Evolutionary conservation across 1,284 basidiomycete species (phyloP).

Genomic region (Boletus calvinii): DNA sequence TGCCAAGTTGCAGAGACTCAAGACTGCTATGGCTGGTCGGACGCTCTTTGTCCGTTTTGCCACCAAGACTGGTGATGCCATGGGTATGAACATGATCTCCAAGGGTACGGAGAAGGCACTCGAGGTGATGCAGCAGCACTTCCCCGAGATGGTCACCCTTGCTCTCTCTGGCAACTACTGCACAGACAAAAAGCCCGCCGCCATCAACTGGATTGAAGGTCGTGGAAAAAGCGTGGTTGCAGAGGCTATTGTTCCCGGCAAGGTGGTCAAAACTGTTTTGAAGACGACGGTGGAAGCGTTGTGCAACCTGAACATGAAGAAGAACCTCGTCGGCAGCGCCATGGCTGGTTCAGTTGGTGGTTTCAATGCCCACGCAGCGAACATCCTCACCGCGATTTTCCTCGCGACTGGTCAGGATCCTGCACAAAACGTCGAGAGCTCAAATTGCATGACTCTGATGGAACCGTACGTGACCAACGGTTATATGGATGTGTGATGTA

Average conservation of each 20-base stretch:
- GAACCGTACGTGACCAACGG: slow-evolving; percentile 81
- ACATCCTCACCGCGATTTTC: slow-evolving; percentile 95
- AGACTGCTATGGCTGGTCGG: slow-evolving; percentile 85
- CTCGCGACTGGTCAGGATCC: slow-evolving; percentile 98
- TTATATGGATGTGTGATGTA: background rate
- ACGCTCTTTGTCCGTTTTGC: slow-evolving; percentile 96
- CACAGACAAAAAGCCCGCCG: slow-evolving; percentile 99
- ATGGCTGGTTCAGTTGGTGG: slow-evolving; percentile 98
- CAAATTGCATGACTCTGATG: slow-evolving; percentile 98
- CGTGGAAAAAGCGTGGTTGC: slow-evolving; percentile 97
- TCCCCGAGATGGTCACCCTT: slow-evolving; percentile 93
- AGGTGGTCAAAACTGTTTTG: slow-evolving; percentile 84
- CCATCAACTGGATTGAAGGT: slow-evolving; percentile 99
- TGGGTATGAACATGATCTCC: slow-evolving; percentile 99
- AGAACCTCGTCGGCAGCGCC: slow-evolving; percentile 96
- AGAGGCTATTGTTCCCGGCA: slow-evolving; percentile 91
- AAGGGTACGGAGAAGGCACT: slow-evolving; percentile 96
- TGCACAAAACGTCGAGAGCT: slow-evolving; percentile 98
- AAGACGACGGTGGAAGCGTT: slow-evolving; percentile 94
- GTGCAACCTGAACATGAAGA: slow-evolving; percentile 94
- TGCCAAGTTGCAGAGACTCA: slow-evolving; percentile 79
- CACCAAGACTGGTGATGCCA: slow-evolving; percentile 95
- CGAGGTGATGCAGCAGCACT: slow-evolving; percentile 75
- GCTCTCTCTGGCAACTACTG: slow-evolving; percentile 98
- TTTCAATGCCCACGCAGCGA: slow-evolving; percentile 98